phyloP scores from a whole-genome alignment of 352 stramenopile species.

The Plasmopara halstedii region DNA sequence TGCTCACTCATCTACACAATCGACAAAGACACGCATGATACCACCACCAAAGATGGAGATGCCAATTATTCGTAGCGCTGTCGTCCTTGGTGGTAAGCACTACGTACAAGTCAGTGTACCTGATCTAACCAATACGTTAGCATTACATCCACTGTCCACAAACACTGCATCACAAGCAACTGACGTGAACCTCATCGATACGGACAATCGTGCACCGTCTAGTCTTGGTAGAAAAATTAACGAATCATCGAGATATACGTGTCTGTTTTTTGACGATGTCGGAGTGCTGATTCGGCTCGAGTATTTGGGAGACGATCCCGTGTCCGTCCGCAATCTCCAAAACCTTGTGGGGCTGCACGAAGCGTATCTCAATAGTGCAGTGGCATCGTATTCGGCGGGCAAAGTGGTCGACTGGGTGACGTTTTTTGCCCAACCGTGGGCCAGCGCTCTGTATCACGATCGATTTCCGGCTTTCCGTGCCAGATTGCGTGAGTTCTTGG shows the following conservation, averaged over 20 bases:
- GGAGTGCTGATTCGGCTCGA: constrained; percentile 67
- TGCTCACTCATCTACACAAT: constrained; percentile 12
- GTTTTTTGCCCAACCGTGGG: constrained; percentile 80
- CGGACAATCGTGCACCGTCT: constrained; percentile 5
- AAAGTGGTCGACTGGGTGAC: constrained; percentile 77
- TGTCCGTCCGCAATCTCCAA: constrained; percentile 64
- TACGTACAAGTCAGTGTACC: constrained; percentile 75
- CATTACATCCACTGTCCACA: constrained; percentile 50
- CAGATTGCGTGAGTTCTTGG: constrained; percentile 42
- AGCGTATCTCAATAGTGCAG: constrained; percentile 76
- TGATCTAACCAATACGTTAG: constrained; percentile 54
- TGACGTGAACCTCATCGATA: constrained; percentile 19
- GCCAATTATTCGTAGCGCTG: constrained; percentile 40
- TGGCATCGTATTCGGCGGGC: constrained; percentile 60
- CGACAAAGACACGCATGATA: constrained; percentile 20
- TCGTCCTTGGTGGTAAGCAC: constrained; percentile 40
- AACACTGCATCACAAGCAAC: constrained; percentile 17
- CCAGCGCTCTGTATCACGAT: constrained; percentile 67
- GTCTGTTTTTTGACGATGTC: constrained; percentile 67
- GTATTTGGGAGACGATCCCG: constrained; percentile 44
- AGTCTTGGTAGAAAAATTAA: constrained; percentile 9
- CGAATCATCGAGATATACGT: constrained; percentile 37
- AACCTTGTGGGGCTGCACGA: constrained; percentile 80
- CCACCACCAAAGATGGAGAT: constrained; percentile 65
- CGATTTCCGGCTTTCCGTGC: constrained; percentile 67